A percentile compares a stretch with the other conserved stretches of the same genome.
phyloP scores from a whole-genome alignment of 352 stramenopile genomes.

The Pythium phragmitis region DNA sequence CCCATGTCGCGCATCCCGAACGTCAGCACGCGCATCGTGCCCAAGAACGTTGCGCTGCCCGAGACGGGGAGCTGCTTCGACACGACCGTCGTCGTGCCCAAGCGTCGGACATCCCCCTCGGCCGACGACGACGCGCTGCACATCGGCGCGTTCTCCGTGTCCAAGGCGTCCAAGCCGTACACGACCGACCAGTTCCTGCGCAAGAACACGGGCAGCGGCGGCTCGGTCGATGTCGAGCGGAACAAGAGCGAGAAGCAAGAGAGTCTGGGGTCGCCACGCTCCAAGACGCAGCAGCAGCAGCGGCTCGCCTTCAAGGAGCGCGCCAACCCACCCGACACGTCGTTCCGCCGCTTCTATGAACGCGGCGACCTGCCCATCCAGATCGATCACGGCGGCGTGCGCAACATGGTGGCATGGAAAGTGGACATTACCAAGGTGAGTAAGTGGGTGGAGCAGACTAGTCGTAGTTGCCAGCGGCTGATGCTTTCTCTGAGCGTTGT shows the following conservation, averaged over 20 bases:
- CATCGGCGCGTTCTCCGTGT: constrained; percentile 90
- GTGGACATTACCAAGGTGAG: constrained; percentile 91
- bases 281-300: constrained; percentile 46
- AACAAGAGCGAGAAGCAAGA: constrained; percentile 42
- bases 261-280: constrained; percentile 42
- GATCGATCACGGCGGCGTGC: constrained; percentile 95
- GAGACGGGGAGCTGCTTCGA: constrained; percentile 96
- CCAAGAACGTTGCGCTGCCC: constrained; percentile 65
- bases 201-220: constrained; percentile 86
- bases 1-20: constrained; percentile 78
- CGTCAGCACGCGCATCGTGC: constrained; percentile 80
- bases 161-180: constrained; percentile 80
- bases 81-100: constrained; percentile 68
- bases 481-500: neutral
- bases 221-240: constrained; percentile 73
- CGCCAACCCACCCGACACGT: constrained; percentile 92
- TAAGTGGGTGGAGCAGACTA: too few relatives aligned
- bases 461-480: neutral
- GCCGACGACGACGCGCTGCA: constrained; percentile 60
- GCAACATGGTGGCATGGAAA: constrained; percentile 97
- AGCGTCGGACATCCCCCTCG: constrained; percentile 73
- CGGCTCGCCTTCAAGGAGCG: constrained; percentile 90
- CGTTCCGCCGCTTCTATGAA: constrained; percentile 90
- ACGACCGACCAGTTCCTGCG: constrained; percentile 91
- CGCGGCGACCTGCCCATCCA: constrained; percentile 95